Percentiles rank a stretch among this genome's conserved stretches.
phyloP scores from a whole-genome alignment of 768 basidiomycete species.

The Chalciporus pseudorubinellus region DNA sequence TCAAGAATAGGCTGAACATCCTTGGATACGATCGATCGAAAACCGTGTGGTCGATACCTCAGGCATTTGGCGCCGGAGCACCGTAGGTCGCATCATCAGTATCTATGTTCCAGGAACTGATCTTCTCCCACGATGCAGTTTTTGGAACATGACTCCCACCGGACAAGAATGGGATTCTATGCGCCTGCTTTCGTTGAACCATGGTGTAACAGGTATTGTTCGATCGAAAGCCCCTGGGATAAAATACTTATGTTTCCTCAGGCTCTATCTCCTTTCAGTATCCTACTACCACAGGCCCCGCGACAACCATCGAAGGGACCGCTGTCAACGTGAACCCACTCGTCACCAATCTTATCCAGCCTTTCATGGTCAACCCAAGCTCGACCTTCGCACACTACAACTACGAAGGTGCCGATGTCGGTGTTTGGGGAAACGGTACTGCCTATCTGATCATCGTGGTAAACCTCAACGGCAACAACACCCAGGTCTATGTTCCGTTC shows the following conservation, averaged over 20 bases:
- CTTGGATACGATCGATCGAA: conserved; percentile 66
- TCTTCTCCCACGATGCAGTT: conserved; percentile 10
- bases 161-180: conserved; percentile 29
- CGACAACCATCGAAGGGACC: conserved; percentile 25
- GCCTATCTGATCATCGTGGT: conserved; percentile 21
- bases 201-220: conserved; percentile 25
- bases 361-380: conserved; percentile 20
- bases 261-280: conserved; percentile 30
- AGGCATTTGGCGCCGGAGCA: conserved; percentile 66
- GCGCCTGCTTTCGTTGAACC: conserved; percentile 23
- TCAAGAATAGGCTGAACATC: conserved; percentile 52
- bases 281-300: conserved; percentile 21
- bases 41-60: conserved; percentile 75
- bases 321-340: conserved; percentile 4
- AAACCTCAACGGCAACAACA: conserved; percentile 3
- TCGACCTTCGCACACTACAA: conserved; percentile 8
- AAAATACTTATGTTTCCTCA: conserved; percentile 1
- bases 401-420: conserved; percentile 21
- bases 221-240: not conserved
- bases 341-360: conserved; percentile 9
- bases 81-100: conserved; percentile 19
- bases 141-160: conserved; percentile 29
- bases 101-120: not conserved
- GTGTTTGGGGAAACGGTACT: conserved; percentile 24
- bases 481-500: conserved; percentile 15